These are phyloP conservation scores for Erodium trifolium DNA, from an alignment of 441 rosid species.

Conservation along the genomic window DNA sequence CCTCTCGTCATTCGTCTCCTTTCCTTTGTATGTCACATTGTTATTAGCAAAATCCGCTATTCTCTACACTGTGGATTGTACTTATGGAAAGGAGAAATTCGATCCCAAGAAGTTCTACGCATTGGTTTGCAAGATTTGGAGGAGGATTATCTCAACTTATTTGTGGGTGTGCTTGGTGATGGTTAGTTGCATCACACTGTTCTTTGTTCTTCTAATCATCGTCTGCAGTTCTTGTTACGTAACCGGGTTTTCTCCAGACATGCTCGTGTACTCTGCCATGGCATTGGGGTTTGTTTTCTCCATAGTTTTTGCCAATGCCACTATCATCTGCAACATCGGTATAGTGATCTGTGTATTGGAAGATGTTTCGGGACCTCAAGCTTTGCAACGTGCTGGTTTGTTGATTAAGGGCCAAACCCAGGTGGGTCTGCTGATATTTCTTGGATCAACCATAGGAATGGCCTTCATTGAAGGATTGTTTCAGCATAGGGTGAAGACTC, in stretches of 20 bases:
- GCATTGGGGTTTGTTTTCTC: constrained; percentile 62
- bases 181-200: constrained; percentile 50
- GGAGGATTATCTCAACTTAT: constrained; percentile 52
- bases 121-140: constrained; percentile 52
- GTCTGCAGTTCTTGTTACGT: constrained; percentile 44
- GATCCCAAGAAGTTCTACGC: constrained; percentile 43
- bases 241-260: constrained; percentile 49
- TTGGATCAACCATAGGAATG: constrained; percentile 74
- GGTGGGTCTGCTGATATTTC: constrained; percentile 71
- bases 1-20: constrained; percentile 58
- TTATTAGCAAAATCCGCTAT: constrained; percentile 62
- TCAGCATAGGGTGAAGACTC: constrained; percentile 75
- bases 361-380: constrained; percentile 72
- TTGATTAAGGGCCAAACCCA: constrained; percentile 87
- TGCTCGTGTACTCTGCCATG: constrained; percentile 47
- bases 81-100: constrained; percentile 47
- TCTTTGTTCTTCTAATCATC: constrained; percentile 53
- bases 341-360: constrained; percentile 71
- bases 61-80: constrained; percentile 71
- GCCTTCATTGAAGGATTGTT: constrained; percentile 76
- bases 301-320: constrained; percentile 61
- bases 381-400: constrained; percentile 52
- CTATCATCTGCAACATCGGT: constrained; percentile 64
- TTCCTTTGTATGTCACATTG: constrained; percentile 59
- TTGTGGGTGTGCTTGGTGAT: constrained; percentile 55